These are phyloP conservation scores for Furcasterigmium sp. DNA, from an alignment of 2,329 filamentous ascomycete species.

Conservation along the genomic window DNA sequence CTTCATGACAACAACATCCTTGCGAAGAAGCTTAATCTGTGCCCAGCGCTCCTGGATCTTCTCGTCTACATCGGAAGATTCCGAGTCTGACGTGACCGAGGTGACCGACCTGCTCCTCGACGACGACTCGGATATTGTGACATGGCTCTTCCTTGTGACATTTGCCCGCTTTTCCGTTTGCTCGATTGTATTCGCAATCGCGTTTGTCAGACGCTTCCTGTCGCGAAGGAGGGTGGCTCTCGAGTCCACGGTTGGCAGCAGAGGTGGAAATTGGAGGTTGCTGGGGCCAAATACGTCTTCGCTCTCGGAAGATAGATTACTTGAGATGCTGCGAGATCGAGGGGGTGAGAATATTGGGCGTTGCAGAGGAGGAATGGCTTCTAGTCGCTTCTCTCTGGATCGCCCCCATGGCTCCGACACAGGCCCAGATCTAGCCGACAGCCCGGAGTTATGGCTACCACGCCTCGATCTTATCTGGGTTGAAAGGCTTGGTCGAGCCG, in stretches of 20 bases:
- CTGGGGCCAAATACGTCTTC: not conserved
- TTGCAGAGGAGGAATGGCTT: not conserved
- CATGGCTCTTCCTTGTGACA: not conserved
- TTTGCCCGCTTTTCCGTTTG: not conserved
- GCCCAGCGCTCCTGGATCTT: slow-evolving; percentile 28
- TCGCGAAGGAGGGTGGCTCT: not conserved
- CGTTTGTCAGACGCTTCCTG: slow-evolving; percentile 15
- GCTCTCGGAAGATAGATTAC: no score
- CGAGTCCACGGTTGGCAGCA: slow-evolving; percentile 8
- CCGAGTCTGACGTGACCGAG: no score
- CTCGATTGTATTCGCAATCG: slow-evolving; percentile 20
- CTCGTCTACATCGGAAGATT: slow-evolving; percentile 11
- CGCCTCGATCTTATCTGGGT: no score
- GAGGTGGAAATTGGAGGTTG: slow-evolving; percentile 6
- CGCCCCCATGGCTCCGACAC: no score
- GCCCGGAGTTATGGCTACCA: no score
- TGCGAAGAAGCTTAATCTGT: slow-evolving; percentile 26
- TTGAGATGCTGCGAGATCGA: no score
- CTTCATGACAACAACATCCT: slow-evolving; percentile 21
- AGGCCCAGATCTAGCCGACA: no score
- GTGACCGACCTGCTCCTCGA: no score
- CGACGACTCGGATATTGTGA: no score
- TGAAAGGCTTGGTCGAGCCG: no score
- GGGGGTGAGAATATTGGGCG: not conserved
- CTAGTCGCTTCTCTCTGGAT: no score